phyloP scores from a whole-genome alignment of 805 yeast genomes.

The Pichia deserticola region DNA sequence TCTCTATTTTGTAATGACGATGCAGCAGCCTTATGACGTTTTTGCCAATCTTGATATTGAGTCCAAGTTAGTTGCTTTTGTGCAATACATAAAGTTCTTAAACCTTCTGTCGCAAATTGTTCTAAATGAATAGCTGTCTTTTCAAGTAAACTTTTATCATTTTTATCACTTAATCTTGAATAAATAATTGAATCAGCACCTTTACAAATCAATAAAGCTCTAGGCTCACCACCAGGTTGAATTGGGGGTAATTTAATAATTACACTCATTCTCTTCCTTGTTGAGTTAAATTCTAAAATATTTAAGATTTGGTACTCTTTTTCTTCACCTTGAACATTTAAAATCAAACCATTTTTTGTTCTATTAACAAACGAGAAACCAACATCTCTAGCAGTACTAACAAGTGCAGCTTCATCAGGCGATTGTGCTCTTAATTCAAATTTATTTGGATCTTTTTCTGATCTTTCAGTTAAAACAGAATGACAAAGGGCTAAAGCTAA shows the following conservation, averaged over 20 bases:
- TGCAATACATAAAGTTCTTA: constrained; percentile 76
- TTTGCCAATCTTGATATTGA: constrained; percentile 58
- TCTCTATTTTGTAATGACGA: constrained; percentile 57
- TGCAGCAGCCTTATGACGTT: constrained; percentile 55
- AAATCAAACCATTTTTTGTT: constrained; percentile 60
- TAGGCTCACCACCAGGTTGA: constrained; percentile 40
- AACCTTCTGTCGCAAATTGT: constrained; percentile 75
- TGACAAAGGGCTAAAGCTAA: constrained; percentile 71
- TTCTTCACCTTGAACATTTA: constrained; percentile 61
- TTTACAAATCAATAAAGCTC: constrained; percentile 64
- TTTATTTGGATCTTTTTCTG: constrained; percentile 50
- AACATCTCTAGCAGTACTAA: constrained; percentile 70
- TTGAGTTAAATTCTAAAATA: constrained; percentile 70
- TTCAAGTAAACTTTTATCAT: constrained; percentile 39
- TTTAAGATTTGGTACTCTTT: constrained; percentile 68
- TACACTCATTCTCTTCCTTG: constrained; percentile 84
- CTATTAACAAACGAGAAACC: constrained; percentile 62
- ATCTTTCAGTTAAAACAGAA: constrained; percentile 64
- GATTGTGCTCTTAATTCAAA: constrained; percentile 65
- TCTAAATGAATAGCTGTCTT: constrained; percentile 69
- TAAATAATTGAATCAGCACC: constrained; percentile 83
- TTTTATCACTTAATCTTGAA: constrained; percentile 46
- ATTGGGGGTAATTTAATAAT: constrained; percentile 59
- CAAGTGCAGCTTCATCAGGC: constrained; percentile 84
- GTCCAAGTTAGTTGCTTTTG: constrained; percentile 58